Base-by-base conservation (phyloP, 148 eudicot species). In the Dysphania ambrosioides region DNA sequence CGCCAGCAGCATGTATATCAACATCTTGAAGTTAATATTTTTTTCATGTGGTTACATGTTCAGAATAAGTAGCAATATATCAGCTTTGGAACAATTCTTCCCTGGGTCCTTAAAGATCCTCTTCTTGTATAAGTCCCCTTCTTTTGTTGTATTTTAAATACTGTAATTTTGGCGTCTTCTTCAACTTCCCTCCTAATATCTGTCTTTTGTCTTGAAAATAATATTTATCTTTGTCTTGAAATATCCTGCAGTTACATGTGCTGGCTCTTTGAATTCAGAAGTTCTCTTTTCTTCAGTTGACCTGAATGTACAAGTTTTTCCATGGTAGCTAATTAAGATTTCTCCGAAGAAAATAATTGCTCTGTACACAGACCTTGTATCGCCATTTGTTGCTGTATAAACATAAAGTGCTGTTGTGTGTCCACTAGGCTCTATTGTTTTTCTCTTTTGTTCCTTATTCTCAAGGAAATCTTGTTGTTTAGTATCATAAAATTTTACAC, bases 21-120 rank as follows among this genome's bases (percentile, higher is more conserved):
- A 30, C 29, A 29, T 51, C 18, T 30, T 74, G n/a, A 18, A 31
- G 30, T 44, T 32, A 35, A 10, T 29, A 73, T n/a, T 31, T 23
- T 11, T 35, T 51, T 64, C 59, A 4, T 47, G 68, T 23, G 60
- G 2, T 31, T 5, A n/a, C 47, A 32, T 31, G 56, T 63, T 63
- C 64, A 63, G 13, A 74, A 47, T 21, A 55, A 47, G 32, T 21
- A 63, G 15, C 36, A 64, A 8, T 51, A 64, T 73, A 26, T 53
- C 23, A 31, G 77, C 53, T 40, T 65, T 24, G 19, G 36, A 72
- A 58, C 30, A 24, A 9, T 58, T 24, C 31, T 58, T 26, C 8
- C 8, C 4, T 53, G n/a, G 18, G 5, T 53, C 24, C 24, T 18
- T 49, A 12, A 2, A 49, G 16, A 19, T 18, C 0, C 21, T 51